These are phyloP conservation scores for Endocalyx cinctus DNA, from an alignment of 2,329 filamentous ascomycete species.

Conservation along the genomic window DNA sequence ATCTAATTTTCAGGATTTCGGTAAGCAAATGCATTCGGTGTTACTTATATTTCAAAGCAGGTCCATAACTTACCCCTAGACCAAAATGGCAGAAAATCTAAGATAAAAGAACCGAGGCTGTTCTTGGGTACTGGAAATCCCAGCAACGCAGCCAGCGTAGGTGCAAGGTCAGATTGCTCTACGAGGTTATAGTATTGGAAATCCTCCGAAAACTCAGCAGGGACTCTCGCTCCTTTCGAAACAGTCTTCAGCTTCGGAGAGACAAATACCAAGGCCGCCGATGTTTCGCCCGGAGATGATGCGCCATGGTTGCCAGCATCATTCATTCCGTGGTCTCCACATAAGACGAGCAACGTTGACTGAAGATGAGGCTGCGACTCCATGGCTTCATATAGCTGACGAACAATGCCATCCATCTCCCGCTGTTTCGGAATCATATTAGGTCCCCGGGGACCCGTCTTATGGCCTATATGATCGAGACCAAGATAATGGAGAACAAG, in stretches of 20 bases:
- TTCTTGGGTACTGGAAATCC: conserved; percentile 87
- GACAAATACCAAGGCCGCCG: conserved; percentile 84
- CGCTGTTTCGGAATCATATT: conserved; percentile 90
- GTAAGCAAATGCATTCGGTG: conserved; percentile 1
- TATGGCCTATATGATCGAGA: conserved; percentile 95
- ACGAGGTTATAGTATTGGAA: conserved; percentile 80
- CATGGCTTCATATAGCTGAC: conserved; percentile 71
- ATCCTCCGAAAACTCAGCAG: conserved; percentile 57
- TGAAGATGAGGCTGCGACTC: conserved; percentile 64
- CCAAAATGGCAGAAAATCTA: conserved; percentile 77
- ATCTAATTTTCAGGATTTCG: conserved; percentile 20
- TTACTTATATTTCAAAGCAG: not conserved
- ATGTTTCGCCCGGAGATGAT: conserved; percentile 90
- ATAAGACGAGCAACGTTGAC: conserved; percentile 78
- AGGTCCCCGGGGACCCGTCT: conserved; percentile 80
- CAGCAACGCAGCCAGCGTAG: conserved; percentile 79
- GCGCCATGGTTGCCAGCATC: conserved; percentile 96
- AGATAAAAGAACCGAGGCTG: conserved; percentile 81
- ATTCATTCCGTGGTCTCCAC: conserved; percentile 99
- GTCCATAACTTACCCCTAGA: conserved; percentile 44
- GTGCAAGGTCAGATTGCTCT: conserved; percentile 93
- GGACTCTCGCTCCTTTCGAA: conserved; percentile 39
- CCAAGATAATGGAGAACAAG: conserved; percentile 96
- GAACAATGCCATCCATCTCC: conserved; percentile 87
- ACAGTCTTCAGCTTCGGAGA: conserved; percentile 72